Conservation (phyloP, 2,329 filamentous ascomycete genomes). For the Alternaria novae-zelandiae region DNA sequence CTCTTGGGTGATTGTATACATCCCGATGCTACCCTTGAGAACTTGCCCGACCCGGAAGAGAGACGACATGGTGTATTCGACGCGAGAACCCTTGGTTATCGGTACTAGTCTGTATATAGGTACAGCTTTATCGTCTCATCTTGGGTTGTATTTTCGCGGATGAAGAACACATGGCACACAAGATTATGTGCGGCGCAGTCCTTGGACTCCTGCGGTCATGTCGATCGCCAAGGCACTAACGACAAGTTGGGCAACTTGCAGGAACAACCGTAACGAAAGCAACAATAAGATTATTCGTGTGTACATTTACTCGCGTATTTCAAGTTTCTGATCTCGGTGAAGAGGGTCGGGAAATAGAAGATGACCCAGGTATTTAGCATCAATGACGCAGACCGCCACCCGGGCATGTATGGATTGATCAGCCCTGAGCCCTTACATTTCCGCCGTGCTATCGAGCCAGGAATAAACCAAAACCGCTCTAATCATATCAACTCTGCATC, state of each 20-base stretch:
- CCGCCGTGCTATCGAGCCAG: background rate
- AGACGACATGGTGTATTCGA: background rate
- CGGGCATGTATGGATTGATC: background rate
- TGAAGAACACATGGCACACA: background rate
- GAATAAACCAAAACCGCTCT: background rate
- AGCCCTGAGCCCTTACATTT: background rate
- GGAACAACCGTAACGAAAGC: background rate
- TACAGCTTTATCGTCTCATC: background rate
- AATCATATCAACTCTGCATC: background rate
- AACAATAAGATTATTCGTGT: background rate
- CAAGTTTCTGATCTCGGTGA: background rate
- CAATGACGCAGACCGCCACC: background rate
- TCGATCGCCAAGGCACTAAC: background rate
- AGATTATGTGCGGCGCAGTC: background rate
- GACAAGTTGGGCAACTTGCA: background rate
- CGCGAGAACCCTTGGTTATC: background rate
- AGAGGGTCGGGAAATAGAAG: background rate
- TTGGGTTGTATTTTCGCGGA: background rate
- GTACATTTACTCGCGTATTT: background rate
- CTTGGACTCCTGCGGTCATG: background rate
- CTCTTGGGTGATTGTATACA: background rate
- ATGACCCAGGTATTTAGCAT: background rate
- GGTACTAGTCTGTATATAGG: background rate
- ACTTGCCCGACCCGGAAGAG: background rate
- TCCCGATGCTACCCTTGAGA: background rate